Percentiles rank a stretch among this genome's conserved stretches.
Conservation (phyloP, 345 rosid genomes). For the Leavenworthia alabamica region DNA sequence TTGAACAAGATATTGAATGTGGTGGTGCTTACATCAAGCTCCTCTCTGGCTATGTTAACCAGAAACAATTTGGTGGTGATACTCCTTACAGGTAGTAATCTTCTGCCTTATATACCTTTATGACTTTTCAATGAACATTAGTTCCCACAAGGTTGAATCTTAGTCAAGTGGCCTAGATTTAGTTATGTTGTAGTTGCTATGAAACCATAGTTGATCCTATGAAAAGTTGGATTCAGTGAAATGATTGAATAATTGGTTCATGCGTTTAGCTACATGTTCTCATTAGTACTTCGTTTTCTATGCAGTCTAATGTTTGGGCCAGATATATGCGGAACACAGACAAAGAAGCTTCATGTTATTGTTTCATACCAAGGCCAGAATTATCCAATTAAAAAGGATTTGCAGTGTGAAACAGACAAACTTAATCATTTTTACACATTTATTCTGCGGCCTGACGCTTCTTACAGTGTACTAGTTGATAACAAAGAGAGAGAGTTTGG, state of each 20-base stretch:
- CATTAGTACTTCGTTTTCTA: background rate
- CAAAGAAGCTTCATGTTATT: constrained; percentile 82
- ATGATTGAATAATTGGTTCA: background rate
- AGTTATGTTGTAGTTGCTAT: background rate
- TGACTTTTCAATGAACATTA: background rate
- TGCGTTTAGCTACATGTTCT: background rate
- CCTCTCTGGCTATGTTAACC: constrained; percentile 88
- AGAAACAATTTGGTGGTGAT: constrained; percentile 98
- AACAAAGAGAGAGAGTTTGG: constrained; percentile 84
- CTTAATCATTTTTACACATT: constrained; percentile 89
- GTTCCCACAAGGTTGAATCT: background rate
- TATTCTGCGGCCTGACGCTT: constrained; percentile 86
- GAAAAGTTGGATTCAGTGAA: background rate
- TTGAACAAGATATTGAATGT: constrained; percentile 93
- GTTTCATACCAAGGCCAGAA: constrained; percentile 93
- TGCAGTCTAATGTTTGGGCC: constrained; percentile 98
- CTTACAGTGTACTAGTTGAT: constrained; percentile 75
- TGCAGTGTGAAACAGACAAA: constrained; percentile 94
- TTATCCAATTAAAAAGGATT: constrained; percentile 77
- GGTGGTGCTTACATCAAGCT: constrained; percentile 97
- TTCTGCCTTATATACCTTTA: background rate
- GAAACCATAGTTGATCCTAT: background rate
- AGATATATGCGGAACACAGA: constrained; percentile 87
- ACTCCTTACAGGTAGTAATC: constrained; percentile 88
- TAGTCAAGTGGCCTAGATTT: background rate